These are phyloP conservation scores for Dendrobium nobile DNA, from an alignment of 106 monocot species.

Conservation along the genomic window DNA sequence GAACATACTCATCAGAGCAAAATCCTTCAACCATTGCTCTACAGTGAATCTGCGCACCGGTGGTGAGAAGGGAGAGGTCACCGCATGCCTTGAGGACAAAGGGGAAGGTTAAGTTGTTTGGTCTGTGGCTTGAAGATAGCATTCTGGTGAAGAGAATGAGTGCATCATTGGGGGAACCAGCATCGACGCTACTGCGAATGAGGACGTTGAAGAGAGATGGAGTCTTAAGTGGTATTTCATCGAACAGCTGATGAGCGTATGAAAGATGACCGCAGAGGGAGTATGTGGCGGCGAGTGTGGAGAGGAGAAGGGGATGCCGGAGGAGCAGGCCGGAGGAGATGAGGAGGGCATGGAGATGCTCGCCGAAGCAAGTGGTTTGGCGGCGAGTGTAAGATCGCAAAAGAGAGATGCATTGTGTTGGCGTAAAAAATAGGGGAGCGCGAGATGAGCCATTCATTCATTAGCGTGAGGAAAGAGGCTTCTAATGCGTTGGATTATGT, in stretches of 20 bases:
- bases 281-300: conserved; percentile 40
- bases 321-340: conserved; percentile 37
- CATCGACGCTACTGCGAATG: conserved; percentile 34
- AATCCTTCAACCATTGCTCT: conserved; percentile 34
- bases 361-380: conserved; percentile 17
- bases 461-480: background rate
- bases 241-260: conserved; percentile 48
- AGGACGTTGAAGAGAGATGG: conserved; percentile 44
- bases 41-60: conserved; percentile 33
- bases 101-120: conserved; percentile 59
- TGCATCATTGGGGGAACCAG: conserved; percentile 14
- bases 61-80: conserved; percentile 10
- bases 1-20: conserved; percentile 30
- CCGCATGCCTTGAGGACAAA: conserved; percentile 69
- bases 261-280: conserved; percentile 19
- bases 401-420: conserved; percentile 19
- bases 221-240: conserved; percentile 20
- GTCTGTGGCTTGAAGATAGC: conserved; percentile 13
- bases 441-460: conserved; percentile 24
- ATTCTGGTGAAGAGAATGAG: conserved; percentile 38
- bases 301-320: conserved; percentile 13
- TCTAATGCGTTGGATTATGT: too few relatives aligned
- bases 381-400: conserved; percentile 27
- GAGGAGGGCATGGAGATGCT: conserved; percentile 53
- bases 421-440: conserved; percentile 11